Evolutionary conservation across 306 rosid species (phyloP).

Genomic region (Cajanus cajan): DNA sequence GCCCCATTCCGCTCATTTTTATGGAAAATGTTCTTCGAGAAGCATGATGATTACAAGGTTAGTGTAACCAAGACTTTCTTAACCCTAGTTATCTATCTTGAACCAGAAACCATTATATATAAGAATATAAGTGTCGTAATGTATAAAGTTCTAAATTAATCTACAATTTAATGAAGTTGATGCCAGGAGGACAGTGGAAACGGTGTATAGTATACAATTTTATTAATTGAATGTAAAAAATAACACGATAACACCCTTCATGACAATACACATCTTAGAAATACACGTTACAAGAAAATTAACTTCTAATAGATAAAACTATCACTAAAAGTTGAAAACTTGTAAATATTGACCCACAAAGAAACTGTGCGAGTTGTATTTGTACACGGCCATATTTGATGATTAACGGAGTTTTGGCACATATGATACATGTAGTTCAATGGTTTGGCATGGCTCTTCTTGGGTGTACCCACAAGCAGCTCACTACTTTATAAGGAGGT

Average conservation of each 20-base stretch:
- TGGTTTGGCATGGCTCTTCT: constrained; percentile 98
- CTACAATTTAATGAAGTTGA: neutral
- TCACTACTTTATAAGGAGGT: constrained; percentile 98
- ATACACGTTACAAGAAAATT: too few species aligned
- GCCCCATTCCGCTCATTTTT: constrained; percentile 93
- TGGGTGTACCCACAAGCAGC: constrained; percentile 97
- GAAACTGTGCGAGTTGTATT: neutral
- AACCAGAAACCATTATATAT: neutral
- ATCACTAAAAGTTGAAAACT: too few species aligned
- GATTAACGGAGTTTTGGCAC: constrained; percentile 16
- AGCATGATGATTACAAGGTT: constrained; percentile 90
- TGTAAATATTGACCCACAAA: too few species aligned
- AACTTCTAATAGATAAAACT: too few species aligned
- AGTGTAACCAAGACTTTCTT: neutral
- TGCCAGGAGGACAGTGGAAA: neutral
- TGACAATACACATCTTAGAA: too few species aligned
- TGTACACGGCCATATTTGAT: constrained; percentile 1
- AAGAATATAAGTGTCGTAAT: neutral
- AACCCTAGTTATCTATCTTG: neutral
- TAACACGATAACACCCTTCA: too few species aligned
- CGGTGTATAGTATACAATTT: too few species aligned
- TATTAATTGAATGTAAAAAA: too few species aligned
- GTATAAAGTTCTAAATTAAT: too few species aligned
- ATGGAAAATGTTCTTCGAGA: constrained; percentile 98
- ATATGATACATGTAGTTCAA: constrained; percentile 56